phyloP scores from a whole-genome alignment of 2,329 filamentous ascomycete species.

The Fusarium keratoplasticum region DNA sequence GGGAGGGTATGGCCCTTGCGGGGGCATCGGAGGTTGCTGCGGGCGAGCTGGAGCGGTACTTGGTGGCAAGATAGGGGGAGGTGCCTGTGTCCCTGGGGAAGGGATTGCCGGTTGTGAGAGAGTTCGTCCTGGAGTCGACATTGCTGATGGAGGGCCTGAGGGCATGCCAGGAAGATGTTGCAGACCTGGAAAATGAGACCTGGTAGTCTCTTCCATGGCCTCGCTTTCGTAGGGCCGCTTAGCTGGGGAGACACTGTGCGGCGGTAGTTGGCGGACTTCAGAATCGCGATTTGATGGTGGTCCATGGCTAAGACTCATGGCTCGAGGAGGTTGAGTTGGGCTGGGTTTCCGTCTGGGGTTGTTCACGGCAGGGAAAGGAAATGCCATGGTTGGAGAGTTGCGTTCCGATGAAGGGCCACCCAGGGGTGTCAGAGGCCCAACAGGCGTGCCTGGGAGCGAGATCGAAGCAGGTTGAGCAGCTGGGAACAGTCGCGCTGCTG shows the following conservation, averaged over 20 bases:
- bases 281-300: constrained; percentile 34
- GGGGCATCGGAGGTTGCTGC: constrained; percentile 30
- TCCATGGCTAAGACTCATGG: constrained; percentile 45
- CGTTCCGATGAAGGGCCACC: constrained; percentile 48
- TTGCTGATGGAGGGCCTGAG: constrained; percentile 31
- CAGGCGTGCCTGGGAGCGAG: constrained; percentile 50
- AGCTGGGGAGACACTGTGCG: constrained; percentile 41
- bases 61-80: constrained; percentile 36
- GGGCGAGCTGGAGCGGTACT: constrained; percentile 34
- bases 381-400: constrained; percentile 47
- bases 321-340: constrained; percentile 46
- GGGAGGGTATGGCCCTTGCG: constrained; percentile 38
- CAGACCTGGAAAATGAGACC: constrained; percentile 39
- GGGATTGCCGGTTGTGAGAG: constrained; percentile 51
- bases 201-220: constrained; percentile 39
- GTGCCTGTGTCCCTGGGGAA: constrained; percentile 40
- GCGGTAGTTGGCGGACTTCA: constrained; percentile 37
- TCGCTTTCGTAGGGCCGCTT: constrained; percentile 50
- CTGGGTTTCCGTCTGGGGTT: constrained; percentile 48
- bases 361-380: constrained; percentile 47
- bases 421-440: constrained; percentile 42
- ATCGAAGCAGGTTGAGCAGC: constrained; percentile 45
- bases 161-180: constrained; percentile 43
- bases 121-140: constrained; percentile 47
- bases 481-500: constrained; percentile 40